phyloP scores from a whole-genome alignment of 768 basidiomycete species.

The Coprinellus aureogranulatus region DNA sequence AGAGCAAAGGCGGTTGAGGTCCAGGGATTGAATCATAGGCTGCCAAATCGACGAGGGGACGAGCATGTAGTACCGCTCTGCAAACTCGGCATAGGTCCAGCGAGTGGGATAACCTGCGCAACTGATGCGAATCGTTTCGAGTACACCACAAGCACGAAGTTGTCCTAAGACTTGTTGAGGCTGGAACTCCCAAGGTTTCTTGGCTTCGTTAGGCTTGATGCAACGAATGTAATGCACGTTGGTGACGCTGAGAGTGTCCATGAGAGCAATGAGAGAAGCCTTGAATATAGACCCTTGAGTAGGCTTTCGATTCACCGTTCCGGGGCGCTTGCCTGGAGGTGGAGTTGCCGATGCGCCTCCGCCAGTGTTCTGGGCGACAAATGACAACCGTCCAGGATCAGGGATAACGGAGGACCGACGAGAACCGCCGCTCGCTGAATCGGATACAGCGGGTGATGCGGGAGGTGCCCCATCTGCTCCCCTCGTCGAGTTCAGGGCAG shows the following conservation, averaged over 20 bases:
- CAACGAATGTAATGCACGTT: slow-evolving; percentile 99
- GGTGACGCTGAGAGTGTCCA: slow-evolving; percentile 96
- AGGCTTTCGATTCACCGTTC: slow-evolving; percentile 78
- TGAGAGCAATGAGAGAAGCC: slow-evolving; percentile 84
- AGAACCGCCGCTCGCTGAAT: slow-evolving; percentile 72
- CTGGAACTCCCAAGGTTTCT: slow-evolving; percentile 94
- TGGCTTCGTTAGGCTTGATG: slow-evolving; percentile 97
- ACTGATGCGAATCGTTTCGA: slow-evolving; percentile 97
- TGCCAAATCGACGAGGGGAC: slow-evolving; percentile 85
- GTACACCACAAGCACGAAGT: slow-evolving; percentile 94
- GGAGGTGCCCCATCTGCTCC: slow-evolving; percentile 66
- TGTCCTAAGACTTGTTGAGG: slow-evolving; percentile 95
- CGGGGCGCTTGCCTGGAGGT: slow-evolving; percentile 57
- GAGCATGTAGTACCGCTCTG: slow-evolving; percentile 99
- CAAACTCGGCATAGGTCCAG: slow-evolving; percentile 99
- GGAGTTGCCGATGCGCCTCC: slow-evolving; percentile 19
- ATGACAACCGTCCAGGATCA: slow-evolving; percentile 77
- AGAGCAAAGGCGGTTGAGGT: slow-evolving; percentile 77
- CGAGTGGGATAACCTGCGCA: slow-evolving; percentile 98
- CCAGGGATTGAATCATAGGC: slow-evolving; percentile 77
- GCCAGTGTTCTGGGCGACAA: slow-evolving; percentile 49
- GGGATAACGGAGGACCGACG: slow-evolving; percentile 84
- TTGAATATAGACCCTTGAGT: slow-evolving; percentile 99
- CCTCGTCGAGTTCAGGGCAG: slow-evolving; percentile 76
- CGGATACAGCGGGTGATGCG: slow-evolving; percentile 73